Conservation (phyloP, 2,329 filamentous ascomycete species). For the Penicillium sp. region DNA sequence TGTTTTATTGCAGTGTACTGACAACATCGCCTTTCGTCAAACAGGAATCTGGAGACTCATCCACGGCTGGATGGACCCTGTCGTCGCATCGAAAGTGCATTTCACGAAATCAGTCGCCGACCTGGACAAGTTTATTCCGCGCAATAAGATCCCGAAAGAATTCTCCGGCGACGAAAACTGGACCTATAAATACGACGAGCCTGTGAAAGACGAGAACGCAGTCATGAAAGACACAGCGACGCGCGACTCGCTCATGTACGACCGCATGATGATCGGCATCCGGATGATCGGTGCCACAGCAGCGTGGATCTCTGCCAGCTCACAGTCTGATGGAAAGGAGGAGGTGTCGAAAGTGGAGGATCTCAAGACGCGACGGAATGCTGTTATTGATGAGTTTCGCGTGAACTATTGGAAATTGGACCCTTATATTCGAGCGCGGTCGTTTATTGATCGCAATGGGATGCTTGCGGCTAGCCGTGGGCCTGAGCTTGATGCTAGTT, state of each 20-base stretch:
- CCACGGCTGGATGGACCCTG: slow-evolving; percentile 88
- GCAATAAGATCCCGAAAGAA: slow-evolving; percentile 69
- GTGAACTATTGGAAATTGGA: slow-evolving; percentile 84
- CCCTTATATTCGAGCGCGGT: slow-evolving; percentile 75
- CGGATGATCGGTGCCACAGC: slow-evolving; percentile 71
- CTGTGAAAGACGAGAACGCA: slow-evolving; percentile 70
- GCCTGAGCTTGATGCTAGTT: not conserved
- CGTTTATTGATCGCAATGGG: slow-evolving; percentile 75
- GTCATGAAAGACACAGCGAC: slow-evolving; percentile 65
- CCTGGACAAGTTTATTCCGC: slow-evolving; percentile 69
- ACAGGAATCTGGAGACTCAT: slow-evolving; percentile 88
- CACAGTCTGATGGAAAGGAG: slow-evolving; percentile 45
- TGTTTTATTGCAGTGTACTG: not conserved
- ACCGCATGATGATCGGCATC: slow-evolving; percentile 61
- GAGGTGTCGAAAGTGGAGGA: slow-evolving; percentile 6
- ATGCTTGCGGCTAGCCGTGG: slow-evolving; percentile 62
- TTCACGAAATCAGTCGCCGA: slow-evolving; percentile 79
- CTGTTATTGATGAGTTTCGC: slow-evolving; percentile 61
- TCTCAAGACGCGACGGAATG: slow-evolving; percentile 47
- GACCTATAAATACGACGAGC: slow-evolving; percentile 77
- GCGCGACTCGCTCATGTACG: slow-evolving; percentile 52
- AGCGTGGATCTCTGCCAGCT: slow-evolving; percentile 63
- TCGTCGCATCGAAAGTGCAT: slow-evolving; percentile 87
- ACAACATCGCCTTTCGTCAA: not conserved
- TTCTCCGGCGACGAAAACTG: slow-evolving; percentile 81